Percentiles rank a stretch among this genome's conserved stretches.
Evolutionary conservation across 1,284 basidiomycete genomes (phyloP).

Genomic region (Moesziomyces aphidis): DNA sequence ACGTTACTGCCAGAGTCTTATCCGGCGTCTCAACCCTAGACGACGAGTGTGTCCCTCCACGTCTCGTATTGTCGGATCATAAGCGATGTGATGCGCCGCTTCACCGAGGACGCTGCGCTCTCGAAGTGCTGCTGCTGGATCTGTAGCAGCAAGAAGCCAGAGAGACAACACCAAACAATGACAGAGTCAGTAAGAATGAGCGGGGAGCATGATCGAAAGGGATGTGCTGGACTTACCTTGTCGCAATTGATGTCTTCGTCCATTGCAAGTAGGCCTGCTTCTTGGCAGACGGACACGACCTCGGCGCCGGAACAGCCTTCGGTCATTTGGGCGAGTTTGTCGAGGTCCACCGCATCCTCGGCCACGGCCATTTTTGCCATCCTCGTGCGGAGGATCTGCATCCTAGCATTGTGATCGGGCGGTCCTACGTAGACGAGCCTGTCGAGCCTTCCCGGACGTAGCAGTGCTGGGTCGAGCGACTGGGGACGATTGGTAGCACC

Average conservation of each 20-base stretch:
- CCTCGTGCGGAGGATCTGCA: slow-evolving; percentile 85
- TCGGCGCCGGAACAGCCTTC: slow-evolving; percentile 97
- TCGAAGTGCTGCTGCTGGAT: slow-evolving; percentile 81
- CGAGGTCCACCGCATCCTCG: slow-evolving; percentile 77
- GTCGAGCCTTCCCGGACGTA: slow-evolving; percentile 95
- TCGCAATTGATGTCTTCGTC: slow-evolving; percentile 82
- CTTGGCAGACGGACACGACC: slow-evolving; percentile 90
- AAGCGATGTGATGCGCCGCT: slow-evolving; percentile 86
- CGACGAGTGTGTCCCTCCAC: slow-evolving; percentile 51
- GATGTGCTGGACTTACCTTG: slow-evolving; percentile 72
- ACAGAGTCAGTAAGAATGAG: neutral
- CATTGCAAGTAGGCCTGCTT: slow-evolving; percentile 93
- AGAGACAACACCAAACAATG: slow-evolving; percentile 1
- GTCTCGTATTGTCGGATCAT: slow-evolving; percentile 69
- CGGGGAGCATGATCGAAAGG: neutral
- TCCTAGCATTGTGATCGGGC: slow-evolving; percentile 81
- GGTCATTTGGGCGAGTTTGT: slow-evolving; percentile 76
- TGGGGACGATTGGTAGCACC: slow-evolving; percentile 97
- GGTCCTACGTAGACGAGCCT: slow-evolving; percentile 94
- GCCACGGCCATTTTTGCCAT: slow-evolving; percentile 81
- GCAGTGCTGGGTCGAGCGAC: slow-evolving; percentile 89
- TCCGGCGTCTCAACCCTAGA: slow-evolving; percentile 8
- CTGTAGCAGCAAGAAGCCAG: slow-evolving; percentile 69
- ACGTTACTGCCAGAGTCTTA: too few species aligned
- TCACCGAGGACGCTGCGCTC: slow-evolving; percentile 78